phyloP scores from a whole-genome alignment of 345 rosid genomes.

The Viola odorata region DNA sequence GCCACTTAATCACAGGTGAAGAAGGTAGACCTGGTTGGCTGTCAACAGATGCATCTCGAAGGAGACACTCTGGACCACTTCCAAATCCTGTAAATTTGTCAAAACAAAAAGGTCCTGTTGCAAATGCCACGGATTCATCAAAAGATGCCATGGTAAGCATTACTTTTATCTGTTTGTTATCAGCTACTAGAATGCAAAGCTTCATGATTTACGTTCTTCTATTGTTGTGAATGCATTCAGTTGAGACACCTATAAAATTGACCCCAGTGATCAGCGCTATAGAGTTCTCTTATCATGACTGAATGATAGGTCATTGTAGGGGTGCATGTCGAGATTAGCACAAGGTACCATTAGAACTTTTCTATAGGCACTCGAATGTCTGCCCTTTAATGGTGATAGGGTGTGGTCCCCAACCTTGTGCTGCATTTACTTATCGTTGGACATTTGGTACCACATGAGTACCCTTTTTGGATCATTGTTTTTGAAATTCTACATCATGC shows the following conservation, averaged over 20 bases:
- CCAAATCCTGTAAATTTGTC: slow-evolving; percentile 35
- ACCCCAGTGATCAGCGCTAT: neutral
- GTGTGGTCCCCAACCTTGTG: neutral
- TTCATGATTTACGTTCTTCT: neutral
- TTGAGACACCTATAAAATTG: neutral
- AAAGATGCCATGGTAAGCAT: slow-evolving; percentile 44
- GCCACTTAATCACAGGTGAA: slow-evolving; percentile 38
- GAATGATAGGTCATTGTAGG: neutral
- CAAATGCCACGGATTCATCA: slow-evolving; percentile 41
- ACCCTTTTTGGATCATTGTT: too few relatives aligned
- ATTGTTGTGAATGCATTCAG: neutral
- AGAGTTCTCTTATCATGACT: neutral
- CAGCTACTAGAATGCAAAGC: neutral
- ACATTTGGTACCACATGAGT: too few relatives aligned
- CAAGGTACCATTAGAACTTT: neutral
- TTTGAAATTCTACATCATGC: too few relatives aligned
- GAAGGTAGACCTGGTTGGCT: slow-evolving; percentile 51
- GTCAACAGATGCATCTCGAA: slow-evolving; percentile 37
- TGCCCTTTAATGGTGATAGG: neutral
- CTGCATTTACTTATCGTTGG: too few relatives aligned
- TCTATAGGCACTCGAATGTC: neutral
- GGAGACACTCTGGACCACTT: slow-evolving; percentile 46
- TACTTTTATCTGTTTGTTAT: slow-evolving; percentile 5
- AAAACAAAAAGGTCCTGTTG: slow-evolving; percentile 45
- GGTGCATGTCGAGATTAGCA: neutral